phyloP scores from a whole-genome alignment of 805 yeast genomes.

The Lipomyces yamadae region DNA sequence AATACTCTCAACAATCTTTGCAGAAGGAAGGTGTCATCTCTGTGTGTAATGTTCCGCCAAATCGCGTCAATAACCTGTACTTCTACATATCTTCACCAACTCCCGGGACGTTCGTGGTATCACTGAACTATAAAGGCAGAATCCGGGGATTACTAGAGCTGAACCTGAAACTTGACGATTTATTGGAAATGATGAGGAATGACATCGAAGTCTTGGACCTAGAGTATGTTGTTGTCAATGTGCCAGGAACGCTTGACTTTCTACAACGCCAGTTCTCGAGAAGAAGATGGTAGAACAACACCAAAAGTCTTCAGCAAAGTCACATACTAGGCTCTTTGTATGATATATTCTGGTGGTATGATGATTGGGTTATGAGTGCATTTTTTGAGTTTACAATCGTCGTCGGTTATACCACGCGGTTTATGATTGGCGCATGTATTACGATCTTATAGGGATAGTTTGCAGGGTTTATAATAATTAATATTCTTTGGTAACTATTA shows the following conservation, averaged over 20 bases:
- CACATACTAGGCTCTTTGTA: background rate
- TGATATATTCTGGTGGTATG: background rate
- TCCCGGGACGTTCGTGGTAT: constrained; percentile 45
- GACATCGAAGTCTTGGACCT: constrained; percentile 41
- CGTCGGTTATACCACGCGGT: background rate
- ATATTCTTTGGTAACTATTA: no score
- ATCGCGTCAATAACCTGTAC: constrained; percentile 37
- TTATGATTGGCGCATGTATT: no score
- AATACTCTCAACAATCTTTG: constrained; percentile 41
- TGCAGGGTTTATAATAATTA: no score
- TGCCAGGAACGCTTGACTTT: constrained; percentile 39
- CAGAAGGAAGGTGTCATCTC: constrained; percentile 42
- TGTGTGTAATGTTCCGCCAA: constrained; percentile 41
- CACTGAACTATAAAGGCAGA: constrained; percentile 44
- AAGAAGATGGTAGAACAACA: constrained; percentile 3
- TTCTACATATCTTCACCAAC: constrained; percentile 43
- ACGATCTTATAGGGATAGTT: no score
- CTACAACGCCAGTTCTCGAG: constrained; percentile 41
- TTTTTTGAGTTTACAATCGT: background rate
- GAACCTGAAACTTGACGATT: constrained; percentile 46
- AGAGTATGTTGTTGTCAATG: constrained; percentile 42
- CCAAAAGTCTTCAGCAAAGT: background rate
- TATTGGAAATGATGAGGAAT: constrained; percentile 42
- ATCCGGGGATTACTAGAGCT: constrained; percentile 43
- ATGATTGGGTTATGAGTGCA: background rate